phyloP scores from a whole-genome alignment of 805 yeast genomes.

The Metschnikowia dekortorum region DNA sequence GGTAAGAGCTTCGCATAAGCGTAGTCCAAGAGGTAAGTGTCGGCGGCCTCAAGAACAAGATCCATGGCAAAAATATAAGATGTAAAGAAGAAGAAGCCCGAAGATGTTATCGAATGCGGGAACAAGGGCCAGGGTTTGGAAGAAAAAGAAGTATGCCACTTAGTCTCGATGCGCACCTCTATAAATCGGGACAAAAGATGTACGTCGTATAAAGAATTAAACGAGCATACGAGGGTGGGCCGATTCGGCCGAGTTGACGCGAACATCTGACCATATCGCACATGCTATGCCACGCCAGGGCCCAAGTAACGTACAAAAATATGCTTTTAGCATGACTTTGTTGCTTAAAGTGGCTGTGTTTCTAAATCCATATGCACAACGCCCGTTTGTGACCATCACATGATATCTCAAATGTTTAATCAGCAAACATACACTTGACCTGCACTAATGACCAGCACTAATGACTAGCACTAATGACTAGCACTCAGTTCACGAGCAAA shows the following conservation, averaged over 20 bases:
- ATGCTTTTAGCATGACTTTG: not conserved
- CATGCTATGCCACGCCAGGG: not conserved
- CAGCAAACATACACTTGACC: too few species aligned
- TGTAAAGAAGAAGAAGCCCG: not conserved
- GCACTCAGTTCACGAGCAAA: too few species aligned
- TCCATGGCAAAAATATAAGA: slow-evolving; percentile 54
- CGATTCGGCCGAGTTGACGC: slow-evolving; percentile 9
- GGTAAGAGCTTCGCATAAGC: slow-evolving; percentile 71
- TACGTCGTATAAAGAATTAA: slow-evolving; percentile 3
- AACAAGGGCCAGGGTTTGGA: not conserved
- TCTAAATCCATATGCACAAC: not conserved
- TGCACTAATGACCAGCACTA: too few species aligned
- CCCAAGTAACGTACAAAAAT: not conserved
- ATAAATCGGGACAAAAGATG: not conserved
- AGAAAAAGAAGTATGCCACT: not conserved
- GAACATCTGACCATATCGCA: slow-evolving; percentile 2
- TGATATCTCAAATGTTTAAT: not conserved
- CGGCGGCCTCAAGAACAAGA: slow-evolving; percentile 78
- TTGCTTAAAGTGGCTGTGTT: not conserved
- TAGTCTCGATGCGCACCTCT: not conserved
- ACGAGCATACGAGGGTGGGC: slow-evolving; percentile 15
- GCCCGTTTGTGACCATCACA: not conserved
- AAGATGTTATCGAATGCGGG: not conserved
- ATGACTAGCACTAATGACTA: too few species aligned
- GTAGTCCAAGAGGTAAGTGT: slow-evolving; percentile 69